A percentile compares a stretch with the other conserved stretches of the same genome.
These are phyloP conservation scores for Aspergillus brasiliensis DNA, from an alignment of 2,329 filamentous ascomycete species.

Conservation along the genomic window DNA sequence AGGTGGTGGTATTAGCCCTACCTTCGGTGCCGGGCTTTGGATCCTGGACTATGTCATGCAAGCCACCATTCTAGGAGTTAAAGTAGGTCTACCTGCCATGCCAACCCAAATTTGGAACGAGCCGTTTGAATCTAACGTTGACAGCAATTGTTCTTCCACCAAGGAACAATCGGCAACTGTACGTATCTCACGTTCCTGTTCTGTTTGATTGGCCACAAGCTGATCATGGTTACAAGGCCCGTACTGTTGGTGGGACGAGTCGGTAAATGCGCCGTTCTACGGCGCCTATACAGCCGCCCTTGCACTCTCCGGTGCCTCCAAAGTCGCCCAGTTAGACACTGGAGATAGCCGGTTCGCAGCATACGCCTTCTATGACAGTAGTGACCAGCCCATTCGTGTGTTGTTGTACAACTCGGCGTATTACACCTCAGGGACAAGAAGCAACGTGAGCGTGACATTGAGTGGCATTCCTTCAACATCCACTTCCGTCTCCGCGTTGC, in stretches of 20 bases:
- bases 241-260: constrained; percentile 53
- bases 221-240: constrained; percentile 29
- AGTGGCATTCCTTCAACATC: constrained; percentile 42
- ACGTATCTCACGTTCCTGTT: constrained; percentile 21
- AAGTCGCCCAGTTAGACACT: constrained; percentile 51
- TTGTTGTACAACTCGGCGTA: constrained; percentile 45
- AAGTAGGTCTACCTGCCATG: neutral
- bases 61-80: constrained; percentile 33
- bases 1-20: constrained; percentile 46
- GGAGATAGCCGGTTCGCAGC: constrained; percentile 48
- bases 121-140: neutral
- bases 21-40: constrained; percentile 55
- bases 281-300: constrained; percentile 54
- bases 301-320: constrained; percentile 47
- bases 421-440: constrained; percentile 28
- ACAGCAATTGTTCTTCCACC: constrained; percentile 51
- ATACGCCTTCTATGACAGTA: constrained; percentile 49
- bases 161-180: constrained; percentile 56
- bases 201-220: neutral
- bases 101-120: neutral
- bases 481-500: constrained; percentile 44
- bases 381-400: constrained; percentile 39
- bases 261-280: constrained; percentile 56
- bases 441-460: constrained; percentile 44
- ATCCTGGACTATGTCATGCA: constrained; percentile 52